Evolutionary conservation across 768 basidiomycete genomes (phyloP).

Genomic region (Trametes cubensis): DNA sequence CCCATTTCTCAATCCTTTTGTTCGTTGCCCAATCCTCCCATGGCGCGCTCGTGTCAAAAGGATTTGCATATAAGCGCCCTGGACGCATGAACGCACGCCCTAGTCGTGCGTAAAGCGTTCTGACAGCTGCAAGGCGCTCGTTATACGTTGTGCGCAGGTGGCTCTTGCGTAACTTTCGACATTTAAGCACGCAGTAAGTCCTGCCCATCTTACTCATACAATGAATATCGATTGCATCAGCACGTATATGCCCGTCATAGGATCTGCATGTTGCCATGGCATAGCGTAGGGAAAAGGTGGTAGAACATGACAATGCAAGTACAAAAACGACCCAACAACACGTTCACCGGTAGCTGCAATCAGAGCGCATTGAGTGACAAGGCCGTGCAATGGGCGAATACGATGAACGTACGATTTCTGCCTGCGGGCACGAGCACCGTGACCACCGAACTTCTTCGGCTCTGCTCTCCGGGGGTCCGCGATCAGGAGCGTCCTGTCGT

Average conservation of each 20-base stretch:
- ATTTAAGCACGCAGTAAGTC: too few relatives aligned
- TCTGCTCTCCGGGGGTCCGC: constrained; percentile 97
- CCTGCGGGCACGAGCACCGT: constrained; percentile 96
- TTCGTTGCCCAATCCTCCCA: too few relatives aligned
- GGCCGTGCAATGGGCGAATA: background rate
- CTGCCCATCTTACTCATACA: constrained; percentile 9
- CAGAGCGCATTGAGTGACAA: background rate
- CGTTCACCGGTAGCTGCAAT: constrained; percentile 75
- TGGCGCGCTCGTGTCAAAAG: too few relatives aligned
- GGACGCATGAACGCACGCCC: too few relatives aligned
- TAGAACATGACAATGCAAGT: constrained; percentile 50
- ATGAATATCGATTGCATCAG: constrained; percentile 24
- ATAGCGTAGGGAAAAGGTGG: constrained; percentile 38
- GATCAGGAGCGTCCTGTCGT: constrained; percentile 89
- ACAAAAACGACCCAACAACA: constrained; percentile 39
- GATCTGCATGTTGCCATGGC: constrained; percentile 42
- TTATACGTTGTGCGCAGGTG: too few relatives aligned
- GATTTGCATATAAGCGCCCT: too few relatives aligned
- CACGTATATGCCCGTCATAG: constrained; percentile 29
- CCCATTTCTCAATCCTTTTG: too few relatives aligned
- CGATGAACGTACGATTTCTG: constrained; percentile 79
- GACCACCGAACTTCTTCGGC: constrained; percentile 99
- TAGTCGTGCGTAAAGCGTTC: too few relatives aligned
- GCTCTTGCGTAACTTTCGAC: too few relatives aligned
- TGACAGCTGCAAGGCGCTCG: too few relatives aligned